Evolutionary conservation across 805 yeast species (phyloP).

Genomic region (Ogataea philodendri): DNA sequence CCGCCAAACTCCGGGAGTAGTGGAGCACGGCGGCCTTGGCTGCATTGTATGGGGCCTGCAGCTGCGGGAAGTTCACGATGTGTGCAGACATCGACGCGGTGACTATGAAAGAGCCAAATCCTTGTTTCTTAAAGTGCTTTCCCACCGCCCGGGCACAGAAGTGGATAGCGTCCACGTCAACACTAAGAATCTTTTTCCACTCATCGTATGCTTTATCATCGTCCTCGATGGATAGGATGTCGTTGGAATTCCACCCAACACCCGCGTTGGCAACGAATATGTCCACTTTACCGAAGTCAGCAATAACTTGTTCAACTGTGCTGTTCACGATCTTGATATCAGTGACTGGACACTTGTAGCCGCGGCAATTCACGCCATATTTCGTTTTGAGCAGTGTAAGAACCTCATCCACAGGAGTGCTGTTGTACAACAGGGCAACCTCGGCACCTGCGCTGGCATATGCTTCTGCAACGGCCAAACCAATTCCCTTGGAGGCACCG

Average conservation of each 20-base stretch:
- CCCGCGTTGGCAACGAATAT: slow-evolving; percentile 90
- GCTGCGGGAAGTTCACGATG: slow-evolving; percentile 82
- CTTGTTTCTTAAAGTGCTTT: slow-evolving; percentile 65
- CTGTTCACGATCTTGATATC: slow-evolving; percentile 48
- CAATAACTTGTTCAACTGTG: slow-evolving; percentile 48
- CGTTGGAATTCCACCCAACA: slow-evolving; percentile 74
- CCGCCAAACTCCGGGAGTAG: slow-evolving; percentile 72
- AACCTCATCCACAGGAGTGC: slow-evolving; percentile 60
- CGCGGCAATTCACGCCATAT: slow-evolving; percentile 60
- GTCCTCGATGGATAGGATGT: slow-evolving; percentile 40
- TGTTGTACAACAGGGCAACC: slow-evolving; percentile 67
- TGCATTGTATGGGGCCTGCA: slow-evolving; percentile 82
- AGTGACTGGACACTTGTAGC: slow-evolving; percentile 60
- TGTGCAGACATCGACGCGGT: slow-evolving; percentile 91
- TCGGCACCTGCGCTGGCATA: slow-evolving; percentile 87
- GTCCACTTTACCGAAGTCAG: slow-evolving; percentile 79
- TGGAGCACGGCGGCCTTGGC: slow-evolving; percentile 84
- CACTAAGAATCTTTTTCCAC: slow-evolving; percentile 71
- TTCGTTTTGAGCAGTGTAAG: slow-evolving; percentile 54
- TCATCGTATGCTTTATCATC: slow-evolving; percentile 49
- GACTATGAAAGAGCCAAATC: slow-evolving; percentile 73
- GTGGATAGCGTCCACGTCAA: slow-evolving; percentile 78
- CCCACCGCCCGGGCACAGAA: slow-evolving; percentile 78
- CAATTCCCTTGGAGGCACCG: slow-evolving; percentile 85
- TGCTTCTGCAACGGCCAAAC: slow-evolving; percentile 77